Percentiles rank a stretch among this genome's conserved stretches.
phyloP scores from a whole-genome alignment of 768 basidiomycete genomes.

The Cystobasidium onofrii region DNA sequence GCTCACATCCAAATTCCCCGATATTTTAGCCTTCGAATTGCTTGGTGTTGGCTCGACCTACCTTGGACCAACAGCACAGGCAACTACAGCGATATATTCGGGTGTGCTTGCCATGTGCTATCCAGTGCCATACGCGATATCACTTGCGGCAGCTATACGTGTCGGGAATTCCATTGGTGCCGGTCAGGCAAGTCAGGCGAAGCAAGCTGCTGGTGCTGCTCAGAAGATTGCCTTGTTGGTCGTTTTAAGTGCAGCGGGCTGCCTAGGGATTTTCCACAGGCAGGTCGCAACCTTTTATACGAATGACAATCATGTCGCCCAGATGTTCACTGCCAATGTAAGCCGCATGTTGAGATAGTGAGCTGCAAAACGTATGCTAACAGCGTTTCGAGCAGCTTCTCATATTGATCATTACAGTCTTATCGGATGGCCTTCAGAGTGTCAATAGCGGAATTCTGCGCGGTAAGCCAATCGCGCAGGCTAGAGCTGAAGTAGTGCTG shows the following conservation, averaged over 20 bases:
- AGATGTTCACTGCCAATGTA: neutral
- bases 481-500: neutral
- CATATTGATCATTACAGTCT: neutral
- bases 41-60: neutral
- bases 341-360: neutral
- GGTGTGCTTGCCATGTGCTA: neutral
- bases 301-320: neutral
- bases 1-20: neutral
- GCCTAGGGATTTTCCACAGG: neutral
- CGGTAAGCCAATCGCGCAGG: neutral
- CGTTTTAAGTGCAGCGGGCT: neutral
- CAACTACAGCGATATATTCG: neutral
- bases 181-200: neutral
- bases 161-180: slow-evolving; percentile 1
- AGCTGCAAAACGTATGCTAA: neutral
- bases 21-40: neutral
- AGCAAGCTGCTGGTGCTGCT: neutral
- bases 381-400: neutral
- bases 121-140: neutral
- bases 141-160: neutral
- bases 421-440: neutral
- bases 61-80: neutral
- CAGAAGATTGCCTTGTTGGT: neutral
- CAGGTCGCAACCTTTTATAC: neutral
- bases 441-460: neutral